These are phyloP conservation scores for Colletotrichum noveboracense DNA, from an alignment of 2,329 filamentous ascomycete species.

Conservation along the genomic window DNA sequence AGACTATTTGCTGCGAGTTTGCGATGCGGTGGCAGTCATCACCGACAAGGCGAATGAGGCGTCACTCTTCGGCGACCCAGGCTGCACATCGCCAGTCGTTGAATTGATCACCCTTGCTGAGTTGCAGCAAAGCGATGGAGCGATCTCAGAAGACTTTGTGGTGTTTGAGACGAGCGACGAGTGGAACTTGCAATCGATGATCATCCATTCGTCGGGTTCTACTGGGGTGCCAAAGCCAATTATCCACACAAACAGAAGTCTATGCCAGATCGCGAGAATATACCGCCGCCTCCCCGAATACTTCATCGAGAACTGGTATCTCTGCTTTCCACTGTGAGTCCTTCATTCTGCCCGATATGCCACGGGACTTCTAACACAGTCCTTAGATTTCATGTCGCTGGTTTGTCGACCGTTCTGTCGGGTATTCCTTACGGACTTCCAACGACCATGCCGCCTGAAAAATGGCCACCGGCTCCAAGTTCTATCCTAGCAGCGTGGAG, in stretches of 20 bases:
- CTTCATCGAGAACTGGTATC: constrained; percentile 13
- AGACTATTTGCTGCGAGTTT: not conserved
- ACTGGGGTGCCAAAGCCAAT: constrained; percentile 8
- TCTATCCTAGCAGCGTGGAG: constrained; percentile 6
- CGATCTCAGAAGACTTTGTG: too few relatives aligned
- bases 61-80: not conserved
- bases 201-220: constrained; percentile 14
- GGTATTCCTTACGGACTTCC: constrained; percentile 5
- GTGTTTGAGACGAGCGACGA: not conserved
- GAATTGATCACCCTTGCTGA: not conserved
- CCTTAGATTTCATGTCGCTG: constrained; percentile 4
- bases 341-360: too few relatives aligned
- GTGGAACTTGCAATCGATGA: constrained; percentile 12
- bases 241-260: constrained; percentile 5
- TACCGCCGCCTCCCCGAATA: constrained; percentile 7
- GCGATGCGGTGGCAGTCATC: not conserved
- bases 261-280: constrained; percentile 8
- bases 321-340: constrained; percentile 5
- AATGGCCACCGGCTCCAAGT: constrained; percentile 15
- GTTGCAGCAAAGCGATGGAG: not conserved
- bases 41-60: not conserved
- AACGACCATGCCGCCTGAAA: not conserved
- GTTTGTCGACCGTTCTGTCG: not conserved
- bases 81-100: not conserved
- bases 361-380: not conserved